phyloP scores from a whole-genome alignment of 306 rosid genomes.

The Hippophae gyantsensis region DNA sequence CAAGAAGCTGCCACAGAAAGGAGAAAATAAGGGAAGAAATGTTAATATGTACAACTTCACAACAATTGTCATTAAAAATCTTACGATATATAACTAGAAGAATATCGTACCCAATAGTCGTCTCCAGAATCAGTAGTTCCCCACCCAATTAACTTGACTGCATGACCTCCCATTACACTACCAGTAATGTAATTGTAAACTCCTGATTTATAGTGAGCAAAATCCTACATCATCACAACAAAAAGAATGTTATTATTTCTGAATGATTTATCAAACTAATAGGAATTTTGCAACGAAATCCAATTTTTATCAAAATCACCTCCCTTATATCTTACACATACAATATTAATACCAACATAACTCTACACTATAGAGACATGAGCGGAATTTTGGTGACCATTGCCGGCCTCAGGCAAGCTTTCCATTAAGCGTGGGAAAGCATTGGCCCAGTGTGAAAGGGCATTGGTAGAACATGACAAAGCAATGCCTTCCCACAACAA shows the following conservation, averaged over 20 bases:
- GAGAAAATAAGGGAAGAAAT: not conserved
- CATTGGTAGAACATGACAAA: too few species aligned
- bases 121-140: slow-evolving; percentile 76
- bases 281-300: too few species aligned
- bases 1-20: slow-evolving; percentile 65
- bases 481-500: too few species aligned
- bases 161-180: slow-evolving; percentile 73
- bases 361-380: too few species aligned
- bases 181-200: slow-evolving; percentile 88
- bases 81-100: slow-evolving; percentile 13
- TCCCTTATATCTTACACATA: too few species aligned
- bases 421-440: too few species aligned
- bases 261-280: too few species aligned
- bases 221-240: slow-evolving; percentile 50
- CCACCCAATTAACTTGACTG: slow-evolving; percentile 94
- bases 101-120: slow-evolving; percentile 72
- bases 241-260: not conserved
- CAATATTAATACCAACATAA: too few species aligned
- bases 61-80: not conserved
- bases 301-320: too few species aligned
- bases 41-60: slow-evolving; percentile 9
- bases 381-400: too few species aligned
- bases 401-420: too few species aligned
- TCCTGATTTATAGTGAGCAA: slow-evolving; percentile 95
- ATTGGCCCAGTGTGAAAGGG: too few species aligned